Evolutionary conservation across 2,329 filamentous ascomycete genomes (phyloP), one percentile per base, ranked within the genome.

Genomic region (Didymella arachidicola): DNA sequence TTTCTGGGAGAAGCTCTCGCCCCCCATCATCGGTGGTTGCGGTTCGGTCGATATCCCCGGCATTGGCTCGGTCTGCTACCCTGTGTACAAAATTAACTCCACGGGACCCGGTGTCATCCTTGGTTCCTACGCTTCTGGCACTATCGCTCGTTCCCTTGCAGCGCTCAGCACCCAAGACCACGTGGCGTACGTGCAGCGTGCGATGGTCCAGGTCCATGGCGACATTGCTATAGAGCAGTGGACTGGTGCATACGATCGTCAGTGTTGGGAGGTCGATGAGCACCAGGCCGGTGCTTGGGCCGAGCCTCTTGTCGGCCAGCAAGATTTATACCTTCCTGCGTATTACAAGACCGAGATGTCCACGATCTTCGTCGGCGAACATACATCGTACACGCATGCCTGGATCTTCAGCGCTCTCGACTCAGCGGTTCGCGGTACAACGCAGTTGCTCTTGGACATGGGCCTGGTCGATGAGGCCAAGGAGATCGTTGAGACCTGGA

Each of bases 381-480:
- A 91, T 69, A 90, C 88, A 0, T 85, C 83, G 7, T 90, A 88
- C 69, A 92, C 89, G 0, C 89, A 91, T 68, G 88, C 87, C 1
- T 91, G 87, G 88, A 88, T 90, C 48, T 83, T 84, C 30, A 86
- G 83, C 2, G 88, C 89, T 1, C 77, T 91, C 4, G 88, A 91
- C 69, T 88, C 85, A 11, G 88, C 86, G 0, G 84, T 91, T 1
- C 79, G 89, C 1, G 87, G 88, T 0, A 85, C 86, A 0, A 81
- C 86, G 4, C 87, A 91, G 74, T 64, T 90, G 60, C 74, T 90
- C 72, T 77, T 89, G 18, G 83, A 84, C 73, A 76, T 90, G 68
- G 88, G 88, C 0, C 72, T 90, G 43, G 87, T 90, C 0, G 88
- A 90, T 70, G 88, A 90, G 75, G 88, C 88, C 0, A 90, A 90